A percentile compares a stretch with the other conserved stretches of the same genome.
phyloP scores from a whole-genome alignment of 2,329 filamentous ascomycete genomes.

The Stemphylium beticola region DNA sequence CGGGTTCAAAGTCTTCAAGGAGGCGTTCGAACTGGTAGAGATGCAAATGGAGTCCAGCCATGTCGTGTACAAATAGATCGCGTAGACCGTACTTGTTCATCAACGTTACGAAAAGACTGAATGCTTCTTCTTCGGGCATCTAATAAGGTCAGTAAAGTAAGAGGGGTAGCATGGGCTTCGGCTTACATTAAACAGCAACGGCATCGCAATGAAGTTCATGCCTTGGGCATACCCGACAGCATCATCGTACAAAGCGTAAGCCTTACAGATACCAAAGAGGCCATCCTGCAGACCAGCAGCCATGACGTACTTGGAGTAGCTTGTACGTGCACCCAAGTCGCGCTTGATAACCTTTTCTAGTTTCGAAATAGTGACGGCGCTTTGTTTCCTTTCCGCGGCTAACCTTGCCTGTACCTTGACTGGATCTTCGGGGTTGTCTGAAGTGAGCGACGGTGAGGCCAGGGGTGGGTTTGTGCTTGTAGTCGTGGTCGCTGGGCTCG shows the following conservation, averaged over 20 bases:
- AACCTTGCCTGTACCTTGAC: conserved; percentile 69
- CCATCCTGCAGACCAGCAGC: conserved; percentile 91
- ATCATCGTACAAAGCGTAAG: conserved; percentile 94
- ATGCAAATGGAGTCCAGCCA: conserved; percentile 92
- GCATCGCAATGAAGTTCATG: conserved; percentile 99
- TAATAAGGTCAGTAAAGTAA: conserved; percentile 68
- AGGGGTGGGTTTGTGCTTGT: conserved; percentile 44
- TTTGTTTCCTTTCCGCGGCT: conserved; percentile 74
- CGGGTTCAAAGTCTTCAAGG: conserved; percentile 91
- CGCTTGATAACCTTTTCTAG: conserved; percentile 91
- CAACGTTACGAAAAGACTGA: conserved; percentile 86
- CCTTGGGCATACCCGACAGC: conserved; percentile 95
- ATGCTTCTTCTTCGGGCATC: conserved; percentile 98
- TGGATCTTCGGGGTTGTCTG: conserved; percentile 63
- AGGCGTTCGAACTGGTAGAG: conserved; percentile 95
- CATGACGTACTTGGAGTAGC: conserved; percentile 94
- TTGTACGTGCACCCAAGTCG: conserved; percentile 89
- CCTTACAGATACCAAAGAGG: conserved; percentile 94
- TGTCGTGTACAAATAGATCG: conserved; percentile 92
- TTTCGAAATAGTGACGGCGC: conserved; percentile 74
- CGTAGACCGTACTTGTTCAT: conserved; percentile 97
- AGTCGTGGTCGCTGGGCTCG: conserved; percentile 64
- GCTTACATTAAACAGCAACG: conserved; percentile 86
- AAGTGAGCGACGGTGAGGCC: conserved; percentile 63
- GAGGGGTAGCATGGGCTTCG: conserved; percentile 46